Percentiles rank a stretch among this genome's conserved stretches.
Conservation (phyloP, 106 monocot species). For the Dendrobium officinale region DNA sequence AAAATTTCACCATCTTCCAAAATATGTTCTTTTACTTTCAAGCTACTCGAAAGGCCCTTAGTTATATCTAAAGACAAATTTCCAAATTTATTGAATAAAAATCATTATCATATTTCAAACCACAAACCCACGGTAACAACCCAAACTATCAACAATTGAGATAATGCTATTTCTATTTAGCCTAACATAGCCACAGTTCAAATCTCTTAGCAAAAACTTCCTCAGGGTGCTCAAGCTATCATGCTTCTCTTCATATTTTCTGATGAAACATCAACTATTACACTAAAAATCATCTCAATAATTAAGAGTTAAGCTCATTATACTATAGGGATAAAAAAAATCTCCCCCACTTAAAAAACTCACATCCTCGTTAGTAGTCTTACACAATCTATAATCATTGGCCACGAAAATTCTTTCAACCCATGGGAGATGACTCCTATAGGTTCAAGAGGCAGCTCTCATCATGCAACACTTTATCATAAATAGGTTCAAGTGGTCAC, state of each 20-base stretch:
- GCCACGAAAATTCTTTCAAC: too few species aligned
- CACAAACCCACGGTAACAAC: background rate
- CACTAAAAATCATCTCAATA: background rate
- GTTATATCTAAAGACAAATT: background rate
- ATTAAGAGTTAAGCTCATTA: background rate
- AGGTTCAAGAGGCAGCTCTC: too few species aligned
- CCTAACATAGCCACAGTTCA: background rate
- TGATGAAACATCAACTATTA: background rate
- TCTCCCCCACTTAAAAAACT: background rate
- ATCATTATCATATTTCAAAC: background rate
- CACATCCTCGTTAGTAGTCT: too few species aligned
- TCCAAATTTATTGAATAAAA: background rate
- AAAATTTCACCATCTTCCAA: background rate
- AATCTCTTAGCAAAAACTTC: background rate
- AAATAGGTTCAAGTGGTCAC: too few species aligned
- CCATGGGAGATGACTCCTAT: too few species aligned
- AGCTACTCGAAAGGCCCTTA: background rate
- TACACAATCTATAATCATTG: too few species aligned
- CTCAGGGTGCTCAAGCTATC: background rate
- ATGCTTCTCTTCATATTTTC: background rate
- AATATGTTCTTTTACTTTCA: background rate
- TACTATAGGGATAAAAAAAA: background rate
- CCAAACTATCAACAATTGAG: background rate
- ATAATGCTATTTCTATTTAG: background rate
- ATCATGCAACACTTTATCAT: too few species aligned